Evolutionary conservation across 108 stramenopile species (phyloP).

Genomic region (Cyclostephanos invisitatus): DNA sequence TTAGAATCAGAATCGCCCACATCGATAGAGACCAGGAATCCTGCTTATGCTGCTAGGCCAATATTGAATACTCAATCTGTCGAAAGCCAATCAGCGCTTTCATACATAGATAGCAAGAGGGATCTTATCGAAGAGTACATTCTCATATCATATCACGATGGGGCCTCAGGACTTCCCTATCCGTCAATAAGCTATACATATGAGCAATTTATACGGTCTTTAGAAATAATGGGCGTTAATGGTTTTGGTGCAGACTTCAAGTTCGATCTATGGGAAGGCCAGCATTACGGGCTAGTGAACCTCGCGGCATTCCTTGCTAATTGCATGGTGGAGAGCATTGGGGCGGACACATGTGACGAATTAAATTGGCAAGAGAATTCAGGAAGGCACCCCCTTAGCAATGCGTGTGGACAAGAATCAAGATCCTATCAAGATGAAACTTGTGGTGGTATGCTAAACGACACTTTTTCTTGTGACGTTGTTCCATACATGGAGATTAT

Average conservation of each 20-base stretch:
- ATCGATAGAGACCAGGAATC: no score
- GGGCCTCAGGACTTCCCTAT: slow-evolving; percentile 17
- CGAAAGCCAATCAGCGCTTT: background rate
- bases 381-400: slow-evolving; percentile 43
- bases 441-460: slow-evolving; percentile 25
- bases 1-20: no score
- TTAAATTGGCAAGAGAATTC: slow-evolving; percentile 33
- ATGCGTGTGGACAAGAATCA: slow-evolving; percentile 49
- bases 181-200: slow-evolving; percentile 30
- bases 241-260: slow-evolving; percentile 27
- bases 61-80: background rate
- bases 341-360: slow-evolving; percentile 53
- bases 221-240: slow-evolving; percentile 21
- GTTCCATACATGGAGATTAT: slow-evolving; percentile 40
- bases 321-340: slow-evolving; percentile 45
- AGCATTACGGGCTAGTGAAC: slow-evolving; percentile 11
- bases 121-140: slow-evolving; percentile 31
- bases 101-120: slow-evolving; percentile 6
- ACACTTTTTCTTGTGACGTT: slow-evolving; percentile 38
- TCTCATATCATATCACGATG: slow-evolving; percentile 23
- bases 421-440: slow-evolving; percentile 47
- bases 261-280: slow-evolving; percentile 28
- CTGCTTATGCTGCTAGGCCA: no score
- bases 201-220: slow-evolving; percentile 17
- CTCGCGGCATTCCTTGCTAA: slow-evolving; percentile 17